Evolutionary conservation across 352 stramenopile species (phyloP), one percentile per base, ranked within the genome.

Genomic region (Blastocystis sp.): DNA sequence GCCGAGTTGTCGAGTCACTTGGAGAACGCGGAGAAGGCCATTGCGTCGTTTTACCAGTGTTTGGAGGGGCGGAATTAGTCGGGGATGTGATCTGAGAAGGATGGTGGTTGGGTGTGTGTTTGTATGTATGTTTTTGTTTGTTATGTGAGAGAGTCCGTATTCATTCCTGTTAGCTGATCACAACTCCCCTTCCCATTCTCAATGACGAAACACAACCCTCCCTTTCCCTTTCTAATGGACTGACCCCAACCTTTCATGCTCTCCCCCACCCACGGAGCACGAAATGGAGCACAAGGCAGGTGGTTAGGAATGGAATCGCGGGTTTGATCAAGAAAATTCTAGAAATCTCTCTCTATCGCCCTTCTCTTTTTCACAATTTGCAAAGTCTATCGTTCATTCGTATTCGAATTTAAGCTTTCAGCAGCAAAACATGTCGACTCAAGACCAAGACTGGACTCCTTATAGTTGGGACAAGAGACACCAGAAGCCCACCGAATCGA

Each of bases 391-490:
- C n/a, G n/a, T n/a, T n/a, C n/a, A n/a, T n/a, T n/a, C n/a, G n/a
- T n/a, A n/a, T n/a, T n/a, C n/a, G n/a, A n/a, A n/a, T n/a, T n/a
- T n/a, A n/a, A n/a, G n/a, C n/a, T 63, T 80, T 62, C 21, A 35
- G 9, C 35, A 33, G 41, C 12, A 60, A 62, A 66, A 67, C 31
- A 85, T 85, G 74, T 66, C 74, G 29, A 33, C 41, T 19, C 50
- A 31, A 2, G 67, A 67, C 70, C 94, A 96, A 91, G 94, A 96
- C 80, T 96, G 94, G 94, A 90, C 90, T 4, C 67, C 91, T 29
- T 92, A 93, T 62, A 93, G 94, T 67, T 96, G 94, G 94, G 91
- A 93, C 65, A 95, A 93, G 41, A 91, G 93, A 94, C 74, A 92
- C 91, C 61, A 91, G 80, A 59, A 91, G 69, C 93, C 26, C 88